Conservation (phyloP, 345 rosid species). For the Arabidopsis suecica region DNA sequence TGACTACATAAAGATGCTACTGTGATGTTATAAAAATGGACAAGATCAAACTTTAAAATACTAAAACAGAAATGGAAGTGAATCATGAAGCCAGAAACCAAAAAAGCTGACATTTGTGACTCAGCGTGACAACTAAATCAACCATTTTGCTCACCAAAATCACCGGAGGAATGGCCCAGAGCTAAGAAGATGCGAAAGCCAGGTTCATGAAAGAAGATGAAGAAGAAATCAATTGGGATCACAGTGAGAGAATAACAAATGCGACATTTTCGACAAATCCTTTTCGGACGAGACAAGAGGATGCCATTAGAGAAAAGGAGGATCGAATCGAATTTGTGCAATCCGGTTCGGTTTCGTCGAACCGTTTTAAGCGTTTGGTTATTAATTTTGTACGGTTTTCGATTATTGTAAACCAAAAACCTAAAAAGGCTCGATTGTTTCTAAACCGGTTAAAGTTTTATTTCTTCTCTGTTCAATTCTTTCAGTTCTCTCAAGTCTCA, state of each 20-base stretch:
- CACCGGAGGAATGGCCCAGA: conserved; percentile 49
- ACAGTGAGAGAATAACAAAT: background rate
- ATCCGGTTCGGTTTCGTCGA: conserved; percentile 6
- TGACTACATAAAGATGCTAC: conserved; percentile 3
- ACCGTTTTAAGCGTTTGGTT: conserved; percentile 3
- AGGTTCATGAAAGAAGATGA: no score
- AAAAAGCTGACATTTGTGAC: background rate
- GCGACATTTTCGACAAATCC: background rate
- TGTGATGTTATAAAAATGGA: conserved; percentile 12
- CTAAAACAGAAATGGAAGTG: conserved; percentile 1
- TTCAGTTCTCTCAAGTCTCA: background rate
- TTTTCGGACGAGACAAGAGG: background rate
- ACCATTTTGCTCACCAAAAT: conserved; percentile 52
- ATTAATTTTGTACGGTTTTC: background rate
- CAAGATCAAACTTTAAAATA: background rate
- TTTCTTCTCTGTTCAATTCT: conserved; percentile 12
- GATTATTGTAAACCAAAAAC: background rate
- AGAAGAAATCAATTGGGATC: background rate
- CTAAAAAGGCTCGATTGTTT: background rate
- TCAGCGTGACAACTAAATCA: no score
- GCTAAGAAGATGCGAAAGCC: background rate
- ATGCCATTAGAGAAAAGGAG: background rate
- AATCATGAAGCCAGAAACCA: conserved; percentile 8
- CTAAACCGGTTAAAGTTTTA: conserved; percentile 27
- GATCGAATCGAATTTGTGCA: background rate